Conservation (phyloP, 176 grass and related monocot genomes). For the Secale cereale region DNA sequence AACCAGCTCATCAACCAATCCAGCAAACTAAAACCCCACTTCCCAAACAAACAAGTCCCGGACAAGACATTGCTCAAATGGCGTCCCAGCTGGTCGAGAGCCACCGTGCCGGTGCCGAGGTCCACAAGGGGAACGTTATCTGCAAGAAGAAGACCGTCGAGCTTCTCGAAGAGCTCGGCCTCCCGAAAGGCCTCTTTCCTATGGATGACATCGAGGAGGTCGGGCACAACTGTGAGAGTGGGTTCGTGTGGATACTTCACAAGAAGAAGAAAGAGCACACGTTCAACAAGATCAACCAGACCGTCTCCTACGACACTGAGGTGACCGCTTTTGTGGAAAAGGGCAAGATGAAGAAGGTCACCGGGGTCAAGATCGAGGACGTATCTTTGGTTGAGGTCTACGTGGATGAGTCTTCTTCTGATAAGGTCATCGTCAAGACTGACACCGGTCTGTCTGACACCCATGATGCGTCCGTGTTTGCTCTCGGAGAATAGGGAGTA, state of each 20-base stretch:
- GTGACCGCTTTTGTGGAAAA: not conserved
- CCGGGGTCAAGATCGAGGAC: slow-evolving; percentile 8
- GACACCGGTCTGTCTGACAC: not conserved
- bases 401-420: not conserved
- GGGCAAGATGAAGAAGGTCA: slow-evolving; percentile 1
- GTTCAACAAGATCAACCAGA: slow-evolving; percentile 32
- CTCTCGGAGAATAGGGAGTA: not conserved
- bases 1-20: not conserved
- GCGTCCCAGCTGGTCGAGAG: not conserved
- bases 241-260: not conserved
- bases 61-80: not conserved
- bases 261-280: slow-evolving; percentile 27
- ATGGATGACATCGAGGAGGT: slow-evolving; percentile 15
- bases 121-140: not conserved
- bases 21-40: not conserved
- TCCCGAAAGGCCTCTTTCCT: slow-evolving; percentile 12
- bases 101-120: not conserved
- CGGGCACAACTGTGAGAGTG: not conserved
- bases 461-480: not conserved
- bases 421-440: not conserved
- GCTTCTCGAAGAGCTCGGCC: slow-evolving; percentile 1
- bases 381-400: slow-evolving; percentile 1
- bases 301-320: not conserved
- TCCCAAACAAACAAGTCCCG: not conserved
- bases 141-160: not conserved